Conservation (phyloP, 257 asterid species). For the Ophiorrhiza pumila region DNA sequence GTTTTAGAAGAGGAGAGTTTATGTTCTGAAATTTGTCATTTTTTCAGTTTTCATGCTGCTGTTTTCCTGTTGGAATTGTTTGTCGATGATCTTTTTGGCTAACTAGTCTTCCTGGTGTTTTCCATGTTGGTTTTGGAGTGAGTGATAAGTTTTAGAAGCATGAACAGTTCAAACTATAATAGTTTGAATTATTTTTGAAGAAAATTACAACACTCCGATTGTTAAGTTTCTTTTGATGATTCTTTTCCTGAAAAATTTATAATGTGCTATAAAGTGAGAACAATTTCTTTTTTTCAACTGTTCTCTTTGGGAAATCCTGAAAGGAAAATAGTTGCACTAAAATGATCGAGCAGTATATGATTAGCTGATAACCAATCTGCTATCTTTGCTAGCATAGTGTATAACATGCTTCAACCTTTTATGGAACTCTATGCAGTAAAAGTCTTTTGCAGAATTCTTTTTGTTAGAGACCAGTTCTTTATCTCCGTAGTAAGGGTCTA, state of each 20-base stretch:
- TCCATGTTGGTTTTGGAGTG: background rate
- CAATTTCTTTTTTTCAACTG: background rate
- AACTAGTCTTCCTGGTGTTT: background rate
- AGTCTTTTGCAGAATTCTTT: background rate
- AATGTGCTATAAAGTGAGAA: background rate
- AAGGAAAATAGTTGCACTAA: background rate
- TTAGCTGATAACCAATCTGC: background rate
- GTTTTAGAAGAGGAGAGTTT: background rate
- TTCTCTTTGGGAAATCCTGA: background rate
- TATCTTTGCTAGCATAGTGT: background rate
- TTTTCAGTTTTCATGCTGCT: background rate
- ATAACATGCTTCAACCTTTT: background rate
- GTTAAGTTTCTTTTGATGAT: background rate
- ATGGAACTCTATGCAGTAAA: background rate
- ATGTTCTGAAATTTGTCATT: background rate
- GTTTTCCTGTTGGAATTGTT: background rate
- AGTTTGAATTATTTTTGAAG: too few relatives aligned
- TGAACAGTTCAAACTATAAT: background rate
- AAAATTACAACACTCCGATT: background rate
- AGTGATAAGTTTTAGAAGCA: background rate
- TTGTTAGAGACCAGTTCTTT: background rate
- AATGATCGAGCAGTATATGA: background rate
- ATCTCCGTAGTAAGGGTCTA: conserved; percentile 3
- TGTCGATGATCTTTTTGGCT: background rate
- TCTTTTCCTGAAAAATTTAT: background rate